Base-by-base conservation (phyloP, 1,284 basidiomycete genomes). In the Fomitopsis pinicola region DNA sequence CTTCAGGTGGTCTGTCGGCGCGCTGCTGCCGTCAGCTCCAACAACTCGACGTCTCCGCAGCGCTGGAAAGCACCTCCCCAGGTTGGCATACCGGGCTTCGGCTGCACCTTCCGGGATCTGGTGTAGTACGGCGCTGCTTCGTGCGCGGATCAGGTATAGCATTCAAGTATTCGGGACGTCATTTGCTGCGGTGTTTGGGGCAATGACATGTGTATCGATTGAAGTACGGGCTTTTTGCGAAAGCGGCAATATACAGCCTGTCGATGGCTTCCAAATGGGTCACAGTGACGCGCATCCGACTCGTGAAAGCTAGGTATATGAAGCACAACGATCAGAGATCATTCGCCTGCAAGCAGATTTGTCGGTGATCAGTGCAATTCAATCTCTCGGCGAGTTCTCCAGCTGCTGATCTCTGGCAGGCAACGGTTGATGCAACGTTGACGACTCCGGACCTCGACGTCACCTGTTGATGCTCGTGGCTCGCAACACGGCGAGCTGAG, bases 21-120 rank as follows among this genome's bases (percentile, higher is more conserved):
- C 38, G 52, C 50, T 22, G 22, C 22, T 22, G 22, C 22, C 22
- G 52, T 40, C 14, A 12, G 52, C 35, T 17, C 35, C 36, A 36
- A 54, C 52, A 54, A 54, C 52, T 54, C 36, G 10, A 54, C 36
- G 52, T 54, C 52, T 54, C 52, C 52, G 52, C 52, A 38, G 9
- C 3, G 35, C n/a, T 38, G 52, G 52, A 19, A 36, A 54, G 33
- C n/a, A 38, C 52, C 52, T 54, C 52, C 52, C 35, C 36, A 19
- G 35, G n/a, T 54, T 26, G 52, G 52, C 8, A 33, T 35, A 54
- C 36, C 52, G 52, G 52, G 19, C 22, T 28, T 22, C 52, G 36
- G 52, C 3, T 54, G 52, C n/a, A 9, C 52, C 52, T 38, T 22
- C 36, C 36, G 35, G 52, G 35, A 54, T 38, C 52, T 36, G 52